Percentiles rank a stretch among this genome's conserved stretches.
phyloP scores from a whole-genome alignment of 176 grass and related monocot species.

The Musa troglodytarum region DNA sequence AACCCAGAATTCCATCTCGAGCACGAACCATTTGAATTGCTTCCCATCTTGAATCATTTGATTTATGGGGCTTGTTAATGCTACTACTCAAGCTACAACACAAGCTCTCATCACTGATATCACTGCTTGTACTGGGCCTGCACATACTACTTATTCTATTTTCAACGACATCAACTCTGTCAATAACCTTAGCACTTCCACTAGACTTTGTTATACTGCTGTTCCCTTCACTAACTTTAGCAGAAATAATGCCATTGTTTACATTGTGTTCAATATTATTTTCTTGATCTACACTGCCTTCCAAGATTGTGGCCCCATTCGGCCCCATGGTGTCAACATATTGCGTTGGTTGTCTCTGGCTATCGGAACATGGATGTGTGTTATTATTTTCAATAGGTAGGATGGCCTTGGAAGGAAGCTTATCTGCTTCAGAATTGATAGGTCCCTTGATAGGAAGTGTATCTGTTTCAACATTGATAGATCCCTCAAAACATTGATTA shows the following conservation, averaged over 20 bases:
- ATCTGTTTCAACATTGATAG: too few relatives aligned
- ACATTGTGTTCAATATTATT: background rate
- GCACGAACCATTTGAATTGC: background rate
- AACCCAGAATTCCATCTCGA: background rate
- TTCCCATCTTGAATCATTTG: constrained; percentile 1
- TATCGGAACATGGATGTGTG: background rate
- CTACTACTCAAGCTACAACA: background rate
- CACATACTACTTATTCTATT: background rate
- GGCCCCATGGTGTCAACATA: background rate
- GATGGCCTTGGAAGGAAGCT: background rate
- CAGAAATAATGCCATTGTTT: background rate
- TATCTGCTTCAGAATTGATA: background rate
- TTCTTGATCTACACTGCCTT: background rate
- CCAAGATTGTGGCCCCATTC: background rate
- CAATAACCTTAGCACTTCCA: background rate
- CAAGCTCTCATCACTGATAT: background rate
- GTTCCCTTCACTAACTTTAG: background rate
- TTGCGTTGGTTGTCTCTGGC: background rate
- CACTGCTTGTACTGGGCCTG: background rate
- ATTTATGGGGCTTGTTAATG: background rate
- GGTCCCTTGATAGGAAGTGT: background rate
- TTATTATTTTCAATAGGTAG: background rate
- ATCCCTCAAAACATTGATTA: too few relatives aligned
- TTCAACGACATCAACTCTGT: background rate
- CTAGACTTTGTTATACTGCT: too few relatives aligned